A percentile compares a stretch with the other conserved stretches of the same genome.
Conservation (phyloP, 345 rosid genomes). For the Sisymbrium irio region DNA sequence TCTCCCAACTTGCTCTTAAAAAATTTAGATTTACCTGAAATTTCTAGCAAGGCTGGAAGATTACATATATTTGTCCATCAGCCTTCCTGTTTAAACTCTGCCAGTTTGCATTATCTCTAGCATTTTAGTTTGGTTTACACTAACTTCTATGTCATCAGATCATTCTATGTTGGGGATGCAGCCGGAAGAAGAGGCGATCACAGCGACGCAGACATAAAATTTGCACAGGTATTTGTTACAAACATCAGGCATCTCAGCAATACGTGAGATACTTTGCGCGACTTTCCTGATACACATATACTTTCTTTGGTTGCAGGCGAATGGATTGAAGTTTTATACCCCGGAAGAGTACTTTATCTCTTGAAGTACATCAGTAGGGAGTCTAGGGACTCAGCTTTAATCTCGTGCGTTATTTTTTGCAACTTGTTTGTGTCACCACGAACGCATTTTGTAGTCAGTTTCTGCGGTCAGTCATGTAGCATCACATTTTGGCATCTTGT, state of each 20-base stretch:
- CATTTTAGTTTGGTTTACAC: constrained; percentile 5
- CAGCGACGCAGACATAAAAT: constrained; percentile 82
- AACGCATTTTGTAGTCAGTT: neutral
- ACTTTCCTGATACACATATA: neutral
- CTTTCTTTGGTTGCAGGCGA: constrained; percentile 48
- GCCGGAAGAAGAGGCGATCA: constrained; percentile 83
- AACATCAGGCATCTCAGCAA: neutral
- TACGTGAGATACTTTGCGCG: neutral
- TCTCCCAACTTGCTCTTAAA: constrained; percentile 19
- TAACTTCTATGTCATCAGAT: constrained; percentile 42
- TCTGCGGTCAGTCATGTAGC: too few relatives aligned
- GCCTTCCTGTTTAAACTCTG: neutral
- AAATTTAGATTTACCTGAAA: neutral
- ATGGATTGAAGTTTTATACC: constrained; percentile 65
- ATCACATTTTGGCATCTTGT: too few relatives aligned
- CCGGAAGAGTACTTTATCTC: constrained; percentile 70
- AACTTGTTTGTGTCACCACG: neutral
- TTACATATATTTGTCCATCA: neutral
- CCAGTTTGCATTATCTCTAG: neutral
- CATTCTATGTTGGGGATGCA: constrained; percentile 96
- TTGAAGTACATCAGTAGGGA: constrained; percentile 12
- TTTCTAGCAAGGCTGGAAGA: constrained; percentile 3
- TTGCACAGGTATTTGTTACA: constrained; percentile 63
- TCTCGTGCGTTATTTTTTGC: neutral
- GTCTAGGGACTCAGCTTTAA: neutral